Base-by-base conservation (phyloP, 2,329 filamentous ascomycete species). In the Hypoxylon sp. region DNA sequence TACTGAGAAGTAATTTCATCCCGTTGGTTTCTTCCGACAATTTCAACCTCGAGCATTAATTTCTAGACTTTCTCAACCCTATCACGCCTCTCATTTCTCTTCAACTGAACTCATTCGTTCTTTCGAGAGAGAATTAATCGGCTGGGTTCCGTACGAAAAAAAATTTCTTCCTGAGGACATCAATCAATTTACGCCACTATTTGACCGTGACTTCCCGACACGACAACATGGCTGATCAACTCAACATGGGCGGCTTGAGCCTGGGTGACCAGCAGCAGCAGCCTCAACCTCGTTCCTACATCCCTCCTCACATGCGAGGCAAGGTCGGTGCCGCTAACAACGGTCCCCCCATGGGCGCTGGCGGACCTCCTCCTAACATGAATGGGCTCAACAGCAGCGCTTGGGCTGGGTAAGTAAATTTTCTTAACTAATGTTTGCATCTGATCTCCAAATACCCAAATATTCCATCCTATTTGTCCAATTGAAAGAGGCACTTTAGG, bases 231-330 rank as follows among this genome's bases (percentile, higher is more conserved):
- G 91, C 91, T 80, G 91, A 93, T 77, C 90, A 94, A 85, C 87
- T 96, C 76, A 93, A 93, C 85, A 94, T 95, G 88, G 87, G 86
- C 79, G 89, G 89, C 79, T 85, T 95, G 77, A 90, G 83, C 81
- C 84, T 95, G 71, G 89, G 82, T 63, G 78, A 82, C 79, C 77
- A 80, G 75, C 75, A 79, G 72, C 82, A 84, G 38, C 38, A 4
- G 2, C n/a, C 38, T 25, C 75, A 77, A 41, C 81, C 83, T 74
- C 90, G 91, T 77, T 92, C 92, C 63, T 96, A 96, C 85, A 94
- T 96, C 73, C 93, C 93, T 73, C 93, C 93, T 81, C 93, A 96
- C 82, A 89, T 94, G 86, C 90, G 93, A 78, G 84, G 83, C 75
- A 87, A 87, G 79, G 80, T 83, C 75, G 80, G 79, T 63, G 77